Base-by-base conservation (phyloP, 768 basidiomycete genomes). In the Podaxis sp. region DNA sequence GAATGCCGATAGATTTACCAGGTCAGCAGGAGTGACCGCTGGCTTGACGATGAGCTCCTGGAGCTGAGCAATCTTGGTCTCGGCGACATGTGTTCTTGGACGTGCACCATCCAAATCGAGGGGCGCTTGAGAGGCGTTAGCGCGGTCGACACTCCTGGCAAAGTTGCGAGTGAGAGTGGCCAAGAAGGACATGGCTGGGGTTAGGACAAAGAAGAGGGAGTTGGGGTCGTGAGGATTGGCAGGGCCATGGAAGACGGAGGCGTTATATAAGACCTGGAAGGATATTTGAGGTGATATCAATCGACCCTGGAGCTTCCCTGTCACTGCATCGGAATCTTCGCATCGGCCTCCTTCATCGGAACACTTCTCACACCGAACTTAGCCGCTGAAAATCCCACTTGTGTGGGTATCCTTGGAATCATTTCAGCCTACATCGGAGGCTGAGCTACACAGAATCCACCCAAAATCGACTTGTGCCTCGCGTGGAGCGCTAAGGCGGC, bases 81-180 rank as follows among this genome's bases (percentile, higher is more conserved):
- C 73, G 46, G 68, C 61, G 12, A 64, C 36, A 54, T 66, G 66
- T 25, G 51, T 64, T 49, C 64, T 56, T 22, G 71, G 71, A 25
- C 40, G 67, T 7, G 69, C 76, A 47, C 79, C 79, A 66, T 80
- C 73, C 0, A 70, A 67, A 59, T 79, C 64, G 66, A 77, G 61
- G 7, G 77, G 75, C 7, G 74, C 73, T 12, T 17, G 59, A 29
- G 66, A 60, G 43, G 70, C 71, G 4, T 47, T 24, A 19, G 61
- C 24, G 29, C 62, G 66, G 65, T 79, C 77, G 29, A 69, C 55
- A 36, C 57, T 54, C 29, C 67, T 60, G 13, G 75, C 69, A 33
- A 74, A 40, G 29, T 55, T 65, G 53, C 66, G 66, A 13, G 71
- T 25, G 46, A 74, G 41, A 46, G 63, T 43, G 9, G 15, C 12